Conservation (phyloP, 106 monocot genomes). For the Hemerocallis citrina region DNA sequence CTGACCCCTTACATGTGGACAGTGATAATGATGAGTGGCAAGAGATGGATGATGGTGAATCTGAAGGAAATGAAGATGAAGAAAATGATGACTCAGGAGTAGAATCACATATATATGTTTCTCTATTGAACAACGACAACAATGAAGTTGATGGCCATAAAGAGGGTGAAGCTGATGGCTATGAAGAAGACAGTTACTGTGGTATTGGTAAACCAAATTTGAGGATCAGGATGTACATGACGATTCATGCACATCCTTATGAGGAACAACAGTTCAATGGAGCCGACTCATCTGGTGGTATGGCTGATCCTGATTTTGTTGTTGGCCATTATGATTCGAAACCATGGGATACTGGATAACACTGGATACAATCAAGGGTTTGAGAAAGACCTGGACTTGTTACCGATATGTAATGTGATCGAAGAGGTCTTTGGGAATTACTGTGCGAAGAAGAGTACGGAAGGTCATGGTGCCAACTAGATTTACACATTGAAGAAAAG, state of each 20-base stretch:
- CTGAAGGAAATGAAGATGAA: constrained; percentile 19
- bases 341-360: constrained; percentile 47
- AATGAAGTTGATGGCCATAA: too few relatives aligned
- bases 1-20: constrained; percentile 41
- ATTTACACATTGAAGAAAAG: too few relatives aligned
- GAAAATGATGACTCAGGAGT: constrained; percentile 49
- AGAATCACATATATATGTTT: too few relatives aligned
- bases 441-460: constrained; percentile 31
- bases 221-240: constrained; percentile 26
- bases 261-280: constrained; percentile 29
- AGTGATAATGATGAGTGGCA: constrained; percentile 92
- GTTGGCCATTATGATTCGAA: constrained; percentile 22
- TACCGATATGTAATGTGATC: constrained; percentile 54
- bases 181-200: too few relatives aligned
- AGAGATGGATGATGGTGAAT: constrained; percentile 20
- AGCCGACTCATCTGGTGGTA: too few relatives aligned
- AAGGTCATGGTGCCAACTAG: too few relatives aligned
- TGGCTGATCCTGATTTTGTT: constrained; percentile 8
- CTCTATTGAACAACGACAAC: too few relatives aligned
- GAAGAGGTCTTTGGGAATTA: constrained; percentile 59
- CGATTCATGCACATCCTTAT: constrained; percentile 75
- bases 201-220: too few relatives aligned
- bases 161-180: too few relatives aligned
- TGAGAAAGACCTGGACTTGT: constrained; percentile 14
- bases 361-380: constrained; percentile 8